A percentile compares a stretch with the other conserved stretches of the same genome.
These are phyloP conservation scores for Nephelium lappaceum DNA, from an alignment of 345 rosid genomes.

Conservation along the genomic window DNA sequence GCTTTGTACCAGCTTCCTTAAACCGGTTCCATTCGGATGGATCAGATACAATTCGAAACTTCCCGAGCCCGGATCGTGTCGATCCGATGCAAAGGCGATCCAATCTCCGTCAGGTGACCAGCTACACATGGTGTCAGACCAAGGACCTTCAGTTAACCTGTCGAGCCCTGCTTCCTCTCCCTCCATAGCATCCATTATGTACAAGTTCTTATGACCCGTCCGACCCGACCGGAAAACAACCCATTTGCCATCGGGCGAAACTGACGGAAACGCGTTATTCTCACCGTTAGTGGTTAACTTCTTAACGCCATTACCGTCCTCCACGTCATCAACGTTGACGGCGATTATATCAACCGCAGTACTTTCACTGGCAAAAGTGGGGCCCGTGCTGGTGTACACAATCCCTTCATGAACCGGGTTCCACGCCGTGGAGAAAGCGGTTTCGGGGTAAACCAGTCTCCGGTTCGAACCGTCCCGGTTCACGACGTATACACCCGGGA, in stretches of 20 bases:
- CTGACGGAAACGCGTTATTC: conserved; percentile 87
- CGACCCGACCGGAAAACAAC: conserved; percentile 79
- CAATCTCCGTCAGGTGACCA: conserved; percentile 86
- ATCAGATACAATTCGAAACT: conserved; percentile 72
- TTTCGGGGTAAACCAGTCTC: conserved; percentile 46
- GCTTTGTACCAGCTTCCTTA: conserved; percentile 69
- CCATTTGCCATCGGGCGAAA: conserved; percentile 81
- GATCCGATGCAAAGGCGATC: conserved; percentile 81
- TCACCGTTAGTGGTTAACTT: conserved; percentile 69
- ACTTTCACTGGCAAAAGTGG: conserved; percentile 65
- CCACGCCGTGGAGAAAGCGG: conserved; percentile 80
- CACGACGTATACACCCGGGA: conserved; percentile 87
- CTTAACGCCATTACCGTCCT: conserved; percentile 27
- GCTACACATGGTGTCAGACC: conserved; percentile 83
- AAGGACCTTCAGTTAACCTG: conserved; percentile 71
- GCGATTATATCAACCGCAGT: conserved; percentile 73
- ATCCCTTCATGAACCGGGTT: conserved; percentile 64
- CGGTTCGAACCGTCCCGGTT: conserved; percentile 73
- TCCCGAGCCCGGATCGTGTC: conserved; percentile 71
- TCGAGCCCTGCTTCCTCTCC: conserved; percentile 62
- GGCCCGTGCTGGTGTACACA: conserved; percentile 75
- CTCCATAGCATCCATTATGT: conserved; percentile 68
- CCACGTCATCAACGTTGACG: conserved; percentile 48
- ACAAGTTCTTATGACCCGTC: conserved; percentile 79
- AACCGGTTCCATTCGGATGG: conserved; percentile 80